These are phyloP conservation scores for Cercospora brassicicola DNA, from an alignment of 2,329 filamentous ascomycete genomes.

Conservation along the genomic window DNA sequence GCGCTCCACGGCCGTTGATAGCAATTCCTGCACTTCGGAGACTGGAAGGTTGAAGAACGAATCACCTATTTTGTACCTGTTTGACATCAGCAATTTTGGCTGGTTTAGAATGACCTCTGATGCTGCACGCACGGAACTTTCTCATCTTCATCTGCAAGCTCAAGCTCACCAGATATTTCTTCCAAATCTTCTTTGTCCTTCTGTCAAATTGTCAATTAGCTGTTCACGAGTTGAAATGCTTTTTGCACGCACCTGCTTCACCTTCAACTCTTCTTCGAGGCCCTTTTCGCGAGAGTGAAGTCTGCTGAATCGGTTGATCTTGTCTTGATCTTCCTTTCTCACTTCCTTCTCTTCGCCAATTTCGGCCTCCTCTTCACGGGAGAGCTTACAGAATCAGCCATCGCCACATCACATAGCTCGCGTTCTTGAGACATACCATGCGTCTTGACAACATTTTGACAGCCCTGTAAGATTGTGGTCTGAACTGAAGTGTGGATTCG, in stretches of 20 bases:
- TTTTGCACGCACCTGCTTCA: constrained; percentile 65
- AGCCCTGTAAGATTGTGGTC: neutral
- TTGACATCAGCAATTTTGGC: constrained; percentile 9
- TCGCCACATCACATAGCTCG: neutral
- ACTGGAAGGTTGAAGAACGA: constrained; percentile 87
- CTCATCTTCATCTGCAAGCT: constrained; percentile 93
- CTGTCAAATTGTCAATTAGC: constrained; percentile 50
- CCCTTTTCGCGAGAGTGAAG: constrained; percentile 81
- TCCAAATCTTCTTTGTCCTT: constrained; percentile 99
- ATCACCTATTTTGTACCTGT: constrained; percentile 93
- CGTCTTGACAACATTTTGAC: constrained; percentile 20
- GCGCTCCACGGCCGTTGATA: constrained; percentile 67
- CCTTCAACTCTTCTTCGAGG: constrained; percentile 76
- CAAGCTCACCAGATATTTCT: constrained; percentile 85
- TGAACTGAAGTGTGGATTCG: neutral
- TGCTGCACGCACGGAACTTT: constrained; percentile 72
- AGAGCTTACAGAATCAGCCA: constrained; percentile 61
- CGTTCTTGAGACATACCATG: constrained; percentile 13
- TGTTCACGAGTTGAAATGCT: neutral
- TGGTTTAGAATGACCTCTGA: neutral
- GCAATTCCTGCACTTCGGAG: constrained; percentile 80
- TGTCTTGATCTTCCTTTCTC: constrained; percentile 94
- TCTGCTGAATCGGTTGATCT: constrained; percentile 96
- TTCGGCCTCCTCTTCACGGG: constrained; percentile 83
- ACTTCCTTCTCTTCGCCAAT: constrained; percentile 85